Evolutionary conservation across 225 moss, liverwort and hornwort species (phyloP).

Genomic region (Physcomitrium patens): DNA sequence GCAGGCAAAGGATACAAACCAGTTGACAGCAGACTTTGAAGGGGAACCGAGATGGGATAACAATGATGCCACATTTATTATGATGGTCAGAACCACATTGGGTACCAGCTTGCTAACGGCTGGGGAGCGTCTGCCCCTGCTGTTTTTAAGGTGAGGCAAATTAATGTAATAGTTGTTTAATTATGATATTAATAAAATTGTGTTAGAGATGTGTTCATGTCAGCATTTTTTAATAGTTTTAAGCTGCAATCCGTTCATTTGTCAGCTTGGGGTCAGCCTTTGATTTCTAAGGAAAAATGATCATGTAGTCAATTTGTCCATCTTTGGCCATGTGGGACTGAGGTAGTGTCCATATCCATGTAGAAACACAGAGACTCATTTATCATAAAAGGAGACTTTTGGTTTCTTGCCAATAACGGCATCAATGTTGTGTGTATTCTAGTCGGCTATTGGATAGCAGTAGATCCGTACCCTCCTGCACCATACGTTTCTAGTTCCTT

Average conservation of each 20-base stretch:
- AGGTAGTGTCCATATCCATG: not conserved
- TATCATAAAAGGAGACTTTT: conserved; percentile 47
- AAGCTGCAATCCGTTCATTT: not conserved
- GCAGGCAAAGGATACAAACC: conserved; percentile 51
- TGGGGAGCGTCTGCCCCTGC: conserved; percentile 43
- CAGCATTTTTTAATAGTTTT: not conserved
- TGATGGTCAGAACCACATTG: conserved; percentile 54
- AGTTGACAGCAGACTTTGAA: conserved; percentile 48
- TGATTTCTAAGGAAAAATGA: not conserved
- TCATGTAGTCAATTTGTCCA: not conserved
- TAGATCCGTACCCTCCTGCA: conserved; percentile 54
- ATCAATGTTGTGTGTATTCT: conserved; percentile 52
- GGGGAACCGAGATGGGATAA: conserved; percentile 44
- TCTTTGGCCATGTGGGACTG: not conserved
- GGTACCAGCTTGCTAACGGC: conserved; percentile 65
- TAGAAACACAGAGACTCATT: conserved; percentile 58
- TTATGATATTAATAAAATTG: too few relatives aligned
- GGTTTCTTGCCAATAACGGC: conserved; percentile 47
- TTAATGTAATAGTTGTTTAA: not conserved
- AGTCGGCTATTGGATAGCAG: conserved; percentile 61
- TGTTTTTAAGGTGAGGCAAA: conserved; percentile 38
- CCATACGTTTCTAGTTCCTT: conserved; percentile 59
- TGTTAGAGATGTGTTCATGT: not conserved
- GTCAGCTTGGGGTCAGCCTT: not conserved
- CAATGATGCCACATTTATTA: conserved; percentile 51